Base-by-base conservation (phyloP, 371 early-diverging fungal genomes). In the Apophysomyces elegans region DNA sequence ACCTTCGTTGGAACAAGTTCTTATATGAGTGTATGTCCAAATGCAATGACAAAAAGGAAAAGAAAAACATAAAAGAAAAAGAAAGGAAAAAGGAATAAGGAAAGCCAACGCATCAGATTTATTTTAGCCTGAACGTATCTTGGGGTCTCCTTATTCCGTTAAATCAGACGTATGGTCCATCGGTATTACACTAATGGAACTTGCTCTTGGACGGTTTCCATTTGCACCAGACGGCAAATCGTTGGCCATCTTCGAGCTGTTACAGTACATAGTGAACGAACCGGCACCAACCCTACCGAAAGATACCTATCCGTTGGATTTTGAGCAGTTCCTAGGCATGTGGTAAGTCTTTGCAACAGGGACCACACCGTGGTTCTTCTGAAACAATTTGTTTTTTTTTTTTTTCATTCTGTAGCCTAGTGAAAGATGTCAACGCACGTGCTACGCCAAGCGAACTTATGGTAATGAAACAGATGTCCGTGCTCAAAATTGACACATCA, bases 91-190 rank as follows among this genome's bases (percentile, higher is more conserved):
- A 26, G 32, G 32, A 26, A 26, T 26, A 26, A 65, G n/a, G 68
- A 47, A 50, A 21, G 9, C n/a, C 21, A 50, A 6, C 21, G 46
- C 32, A 44, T 37, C 37, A 64, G 12, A 11, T 41, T 3, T 26
- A 18, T 50, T 18, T 50, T 78, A 90, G 89, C 96, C 96, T 43
- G 96, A 96, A 75, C 86, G 96, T 54, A 95, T 96, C 62, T 87
- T 91, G 62, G 95, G 93, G 58, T 82, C 81, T 58, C 78, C 83
- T 39, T 94, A 95, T 74, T 84, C 93, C 2, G 90, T 91, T 44
- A 88, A 89, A 63, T 92, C 91, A n/a, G 96, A 96, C 72, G 90
- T 93, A 16, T 96, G 96, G 96, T 88, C 89, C 35, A 72, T 96
- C 37, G 95, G 95, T 2, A 86, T 95, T 43, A 90, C 93, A 4